Base-by-base conservation (phyloP, 1,284 basidiomycete genomes). In the Pisolithus thermaeus region DNA sequence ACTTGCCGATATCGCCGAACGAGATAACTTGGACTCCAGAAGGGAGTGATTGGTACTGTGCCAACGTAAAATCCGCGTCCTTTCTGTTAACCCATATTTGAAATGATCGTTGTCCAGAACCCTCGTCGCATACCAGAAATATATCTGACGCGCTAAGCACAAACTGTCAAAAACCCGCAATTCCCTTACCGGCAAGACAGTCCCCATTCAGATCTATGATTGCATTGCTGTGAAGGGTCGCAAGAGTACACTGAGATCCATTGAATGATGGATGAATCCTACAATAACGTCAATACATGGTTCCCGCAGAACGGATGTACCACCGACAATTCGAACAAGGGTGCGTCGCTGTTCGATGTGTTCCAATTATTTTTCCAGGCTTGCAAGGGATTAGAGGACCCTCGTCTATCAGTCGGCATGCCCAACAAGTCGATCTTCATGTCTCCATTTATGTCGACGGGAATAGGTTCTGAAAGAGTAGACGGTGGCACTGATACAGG, bases 151-250 rank as follows among this genome's bases (percentile, higher is more conserved):
- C 28, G 16, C 51, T 46, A 51, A 12, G 59, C 6, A 59, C 22
- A 4, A 20, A 3, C n/a, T 1, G 42, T 4, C 2, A 14, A 7
- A 22, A 14, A 4, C 20, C 7, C 4, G 56, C 28, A 20, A 2
- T 42, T 40, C 11, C 63, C 76, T 42, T 47, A 88, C 90, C 91
- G 55, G 93, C 92, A 6, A 97, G 76, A 67, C 97, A 99, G 68
- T 99, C 96, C 12, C 96, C 96, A 59, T 99, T 85, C 46, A 99
- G 72, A 65, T 99, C 96, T 16, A 98, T 79, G n/a, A 93, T 89
- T 0, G 94, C 93, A 65, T 94, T 97, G 64, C 89, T 94, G 67
- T 99, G 97, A 1, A 95, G 94, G 58, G 87, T 83, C 3, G 90
- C 80, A 11, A 96, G 68, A 12, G 74, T 79, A 70, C 97, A 99